phyloP scores from a whole-genome alignment of 192 early-diverging fungal genomes.

The Pilaira anomala region DNA sequence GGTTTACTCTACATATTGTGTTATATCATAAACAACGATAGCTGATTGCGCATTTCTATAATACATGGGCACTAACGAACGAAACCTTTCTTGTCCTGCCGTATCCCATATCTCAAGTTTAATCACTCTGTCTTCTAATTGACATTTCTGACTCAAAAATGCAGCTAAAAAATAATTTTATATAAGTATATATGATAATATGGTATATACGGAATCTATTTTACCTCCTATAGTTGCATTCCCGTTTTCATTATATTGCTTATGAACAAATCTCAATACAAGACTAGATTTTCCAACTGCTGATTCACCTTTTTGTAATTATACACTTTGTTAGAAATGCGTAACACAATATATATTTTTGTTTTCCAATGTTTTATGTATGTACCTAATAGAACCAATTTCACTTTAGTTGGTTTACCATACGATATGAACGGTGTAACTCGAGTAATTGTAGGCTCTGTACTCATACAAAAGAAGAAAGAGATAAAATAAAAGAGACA shows the following conservation, averaged over 20 bases:
- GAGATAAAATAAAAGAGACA: slow-evolving; percentile 5
- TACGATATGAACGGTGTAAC: background rate
- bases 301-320: slow-evolving; percentile 64
- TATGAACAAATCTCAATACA: slow-evolving; percentile 92
- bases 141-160: slow-evolving; percentile 92
- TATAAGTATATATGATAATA: background rate
- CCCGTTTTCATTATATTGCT: slow-evolving; percentile 95
- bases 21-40: slow-evolving; percentile 96
- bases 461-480: background rate
- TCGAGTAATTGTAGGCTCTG: slow-evolving; percentile 2
- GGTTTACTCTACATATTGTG: slow-evolving; percentile 52
- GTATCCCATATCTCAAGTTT: slow-evolving; percentile 90
- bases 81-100: slow-evolving; percentile 97
- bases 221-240: slow-evolving; percentile 96
- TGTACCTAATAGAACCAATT: slow-evolving; percentile 89
- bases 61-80: slow-evolving; percentile 88
- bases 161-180: slow-evolving; percentile 49
- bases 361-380: background rate
- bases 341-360: background rate
- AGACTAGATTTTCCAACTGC: slow-evolving; percentile 98
- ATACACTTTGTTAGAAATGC: background rate
- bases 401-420: slow-evolving; percentile 90
- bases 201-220: background rate
- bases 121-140: slow-evolving; percentile 80
- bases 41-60: slow-evolving; percentile 98